These are phyloP conservation scores for Beauveria pseudobassiana DNA, from an alignment of 2,329 filamentous ascomycete genomes.

Conservation along the genomic window DNA sequence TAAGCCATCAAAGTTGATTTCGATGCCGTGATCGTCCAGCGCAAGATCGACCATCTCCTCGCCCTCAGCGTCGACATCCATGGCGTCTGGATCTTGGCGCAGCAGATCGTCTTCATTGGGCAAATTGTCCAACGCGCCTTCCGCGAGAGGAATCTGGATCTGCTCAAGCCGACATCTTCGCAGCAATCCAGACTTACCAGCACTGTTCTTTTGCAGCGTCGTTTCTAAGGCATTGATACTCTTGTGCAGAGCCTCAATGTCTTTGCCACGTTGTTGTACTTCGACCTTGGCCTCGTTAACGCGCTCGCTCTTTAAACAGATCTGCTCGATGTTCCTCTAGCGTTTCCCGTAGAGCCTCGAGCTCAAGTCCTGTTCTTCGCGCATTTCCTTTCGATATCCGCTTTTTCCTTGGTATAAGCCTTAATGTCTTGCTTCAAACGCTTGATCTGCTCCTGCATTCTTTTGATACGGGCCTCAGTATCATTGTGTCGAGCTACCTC, in stretches of 20 bases:
- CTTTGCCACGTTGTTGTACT: conserved; percentile 75
- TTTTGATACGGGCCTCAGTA: conserved; percentile 60
- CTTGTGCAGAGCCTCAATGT: conserved; percentile 67
- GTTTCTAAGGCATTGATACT: conserved; percentile 78
- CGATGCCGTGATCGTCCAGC: conserved; percentile 85
- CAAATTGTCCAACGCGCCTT: conserved; percentile 73
- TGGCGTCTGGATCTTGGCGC: conserved; percentile 73
- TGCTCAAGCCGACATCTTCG: conserved; percentile 91
- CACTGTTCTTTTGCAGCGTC: conserved; percentile 76
- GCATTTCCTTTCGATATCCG: conserved; percentile 65
- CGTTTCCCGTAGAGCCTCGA: conserved; percentile 67
- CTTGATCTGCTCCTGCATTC: conserved; percentile 58
- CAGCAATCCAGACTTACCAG: conserved; percentile 75
- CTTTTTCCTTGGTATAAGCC: conserved; percentile 63
- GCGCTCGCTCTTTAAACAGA: conserved; percentile 66
- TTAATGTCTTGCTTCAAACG: conserved; percentile 63
- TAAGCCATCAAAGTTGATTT: conserved; percentile 75
- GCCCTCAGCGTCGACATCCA: conserved; percentile 77
- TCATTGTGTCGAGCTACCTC: conserved; percentile 45
- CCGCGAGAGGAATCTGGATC: conserved; percentile 71
- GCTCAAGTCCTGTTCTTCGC: conserved; percentile 65
- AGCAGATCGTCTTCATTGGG: conserved; percentile 79
- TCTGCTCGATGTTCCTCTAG: conserved; percentile 62
- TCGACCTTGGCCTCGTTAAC: conserved; percentile 73
- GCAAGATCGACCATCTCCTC: conserved; percentile 54